These are phyloP conservation scores for Tolypocladium nubicola DNA, from an alignment of 2,329 filamentous ascomycete genomes.

Conservation along the genomic window DNA sequence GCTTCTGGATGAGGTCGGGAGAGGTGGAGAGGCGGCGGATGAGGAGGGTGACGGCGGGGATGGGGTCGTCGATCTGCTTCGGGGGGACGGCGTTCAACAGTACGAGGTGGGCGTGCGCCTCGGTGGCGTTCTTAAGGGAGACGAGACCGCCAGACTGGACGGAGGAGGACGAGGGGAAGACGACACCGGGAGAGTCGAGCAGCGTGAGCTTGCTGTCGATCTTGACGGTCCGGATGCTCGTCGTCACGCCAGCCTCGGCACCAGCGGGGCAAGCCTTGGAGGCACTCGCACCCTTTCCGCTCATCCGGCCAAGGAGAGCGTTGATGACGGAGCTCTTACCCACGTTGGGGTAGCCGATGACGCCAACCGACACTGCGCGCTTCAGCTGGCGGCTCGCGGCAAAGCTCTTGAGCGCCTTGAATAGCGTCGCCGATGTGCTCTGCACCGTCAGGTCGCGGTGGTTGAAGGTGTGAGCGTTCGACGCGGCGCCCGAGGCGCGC, in stretches of 20 bases:
- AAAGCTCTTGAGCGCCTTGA: slow-evolving; percentile 84
- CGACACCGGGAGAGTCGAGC: slow-evolving; percentile 88
- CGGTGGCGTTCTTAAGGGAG: slow-evolving; percentile 48
- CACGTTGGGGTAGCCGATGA: slow-evolving; percentile 93
- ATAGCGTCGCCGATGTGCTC: slow-evolving; percentile 73
- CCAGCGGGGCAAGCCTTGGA: slow-evolving; percentile 70
- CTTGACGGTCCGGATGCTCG: slow-evolving; percentile 79
- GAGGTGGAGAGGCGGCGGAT: slow-evolving; percentile 67
- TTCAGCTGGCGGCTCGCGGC: slow-evolving; percentile 76
- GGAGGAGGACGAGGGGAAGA: slow-evolving; percentile 63
- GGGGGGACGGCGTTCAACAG: slow-evolving; percentile 87
- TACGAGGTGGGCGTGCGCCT: slow-evolving; percentile 74
- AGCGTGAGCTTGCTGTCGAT: slow-evolving; percentile 90
- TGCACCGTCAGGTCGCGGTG: slow-evolving; percentile 83
- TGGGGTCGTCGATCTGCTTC: slow-evolving; percentile 85
- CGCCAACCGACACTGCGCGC: slow-evolving; percentile 80
- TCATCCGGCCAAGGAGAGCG: slow-evolving; percentile 69
- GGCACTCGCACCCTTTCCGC: slow-evolving; percentile 47
- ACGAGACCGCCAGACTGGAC: slow-evolving; percentile 28
- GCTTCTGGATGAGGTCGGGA: slow-evolving; percentile 63
- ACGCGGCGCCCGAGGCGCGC: slow-evolving; percentile 68
- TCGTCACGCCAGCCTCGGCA: slow-evolving; percentile 87
- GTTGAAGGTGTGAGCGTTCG: slow-evolving; percentile 85
- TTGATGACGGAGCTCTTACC: slow-evolving; percentile 97
- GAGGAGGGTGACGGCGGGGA: slow-evolving; percentile 79